Conservation (phyloP, 106 monocot genomes). For the Agapanthus africanus region DNA sequence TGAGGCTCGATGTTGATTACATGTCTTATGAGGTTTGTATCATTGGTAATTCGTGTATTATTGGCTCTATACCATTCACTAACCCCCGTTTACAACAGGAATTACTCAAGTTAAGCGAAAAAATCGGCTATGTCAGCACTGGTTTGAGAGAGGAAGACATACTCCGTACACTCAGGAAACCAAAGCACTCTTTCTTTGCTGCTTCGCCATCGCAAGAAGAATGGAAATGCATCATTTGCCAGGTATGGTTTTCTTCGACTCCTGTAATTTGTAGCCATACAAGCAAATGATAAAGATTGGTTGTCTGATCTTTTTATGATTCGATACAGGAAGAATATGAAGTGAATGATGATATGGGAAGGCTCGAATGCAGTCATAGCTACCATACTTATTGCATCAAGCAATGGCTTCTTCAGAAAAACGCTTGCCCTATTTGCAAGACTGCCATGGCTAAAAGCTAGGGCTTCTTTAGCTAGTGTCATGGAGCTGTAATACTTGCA, state of each 20-base stretch:
- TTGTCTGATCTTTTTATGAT: neutral
- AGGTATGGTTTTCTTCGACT: slow-evolving; percentile 32
- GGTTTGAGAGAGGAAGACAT: slow-evolving; percentile 94
- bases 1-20: slow-evolving; percentile 89
- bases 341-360: slow-evolving; percentile 66
- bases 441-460: slow-evolving; percentile 38
- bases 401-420: slow-evolving; percentile 88
- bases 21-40: slow-evolving; percentile 84
- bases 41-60: neutral
- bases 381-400: slow-evolving; percentile 79
- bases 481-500: too few relatives aligned
- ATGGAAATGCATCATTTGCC: slow-evolving; percentile 84
- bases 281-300: neutral
- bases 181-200: slow-evolving; percentile 34
- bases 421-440: slow-evolving; percentile 93
- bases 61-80: neutral
- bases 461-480: neutral
- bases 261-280: neutral
- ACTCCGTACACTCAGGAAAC: slow-evolving; percentile 39
- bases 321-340: slow-evolving; percentile 79
- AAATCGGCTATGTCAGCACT: slow-evolving; percentile 86
- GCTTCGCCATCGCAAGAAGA: slow-evolving; percentile 40
- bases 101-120: slow-evolving; percentile 81
- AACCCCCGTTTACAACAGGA: slow-evolving; percentile 32
- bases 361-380: slow-evolving; percentile 69